Conservation (phyloP, 257 asterid genomes). For the Cruciata laevipes region DNA sequence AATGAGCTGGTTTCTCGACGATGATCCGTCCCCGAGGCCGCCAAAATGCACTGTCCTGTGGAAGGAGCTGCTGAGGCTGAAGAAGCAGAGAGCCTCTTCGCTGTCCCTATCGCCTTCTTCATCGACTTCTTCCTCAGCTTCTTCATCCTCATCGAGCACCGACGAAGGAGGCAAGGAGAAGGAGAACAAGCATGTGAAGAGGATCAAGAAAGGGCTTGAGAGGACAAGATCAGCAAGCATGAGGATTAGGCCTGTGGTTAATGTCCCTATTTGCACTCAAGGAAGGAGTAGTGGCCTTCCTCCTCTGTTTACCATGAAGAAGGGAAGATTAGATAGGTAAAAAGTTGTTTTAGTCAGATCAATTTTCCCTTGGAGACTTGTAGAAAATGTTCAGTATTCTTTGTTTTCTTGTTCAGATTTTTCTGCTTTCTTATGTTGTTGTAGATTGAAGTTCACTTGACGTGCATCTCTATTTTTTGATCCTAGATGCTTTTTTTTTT, state of each 20-base stretch:
- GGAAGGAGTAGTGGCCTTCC: conserved; percentile 49
- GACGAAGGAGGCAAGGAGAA: conserved; percentile 29
- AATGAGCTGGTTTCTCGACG: conserved; percentile 66
- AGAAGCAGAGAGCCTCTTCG: conserved; percentile 44
- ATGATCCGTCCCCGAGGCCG: conserved; percentile 92
- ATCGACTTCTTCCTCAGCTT: conserved; percentile 39
- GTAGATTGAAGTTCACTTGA: conserved; percentile 10
- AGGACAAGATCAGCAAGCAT: conserved; percentile 49
- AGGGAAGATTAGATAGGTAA: conserved; percentile 40
- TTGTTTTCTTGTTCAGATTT: not conserved
- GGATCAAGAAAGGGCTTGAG: conserved; percentile 56
- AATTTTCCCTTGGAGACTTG: conserved; percentile 14
- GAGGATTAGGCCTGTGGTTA: conserved; percentile 63
- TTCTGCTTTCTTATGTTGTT: conserved; percentile 7
- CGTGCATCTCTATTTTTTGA: conserved; percentile 8
- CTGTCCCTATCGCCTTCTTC: conserved; percentile 46
- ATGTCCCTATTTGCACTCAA: conserved; percentile 59
- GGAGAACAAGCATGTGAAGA: conserved; percentile 33
- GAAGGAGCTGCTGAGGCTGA: conserved; percentile 73
- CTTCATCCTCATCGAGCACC: conserved; percentile 20
- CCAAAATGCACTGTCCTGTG: conserved; percentile 84
- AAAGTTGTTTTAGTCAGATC: not conserved
- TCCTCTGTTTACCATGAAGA: conserved; percentile 54
- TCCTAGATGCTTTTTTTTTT: conserved; percentile 5
- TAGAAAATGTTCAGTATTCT: conserved; percentile 18